Evolutionary conservation across 2,329 filamentous ascomycete species (phyloP).

Genomic region (Neofusicoccum sp.): DNA sequence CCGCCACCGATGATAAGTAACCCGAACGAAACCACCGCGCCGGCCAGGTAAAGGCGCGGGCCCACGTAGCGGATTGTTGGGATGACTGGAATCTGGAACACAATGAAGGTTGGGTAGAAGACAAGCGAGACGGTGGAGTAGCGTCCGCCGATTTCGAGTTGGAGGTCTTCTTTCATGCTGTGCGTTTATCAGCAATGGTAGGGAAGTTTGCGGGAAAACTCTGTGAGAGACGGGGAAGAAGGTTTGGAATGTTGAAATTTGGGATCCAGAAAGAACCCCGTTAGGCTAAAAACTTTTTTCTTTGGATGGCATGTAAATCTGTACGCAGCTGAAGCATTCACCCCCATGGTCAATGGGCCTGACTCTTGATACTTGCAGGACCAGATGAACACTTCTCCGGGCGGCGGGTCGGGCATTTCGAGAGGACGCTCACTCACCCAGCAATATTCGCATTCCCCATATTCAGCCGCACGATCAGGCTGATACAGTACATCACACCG

Average conservation of each 20-base stretch:
- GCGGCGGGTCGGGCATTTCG: background rate
- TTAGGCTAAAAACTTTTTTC: too few species aligned
- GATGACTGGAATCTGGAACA: background rate
- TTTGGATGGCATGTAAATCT: too few species aligned
- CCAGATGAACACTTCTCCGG: too few species aligned
- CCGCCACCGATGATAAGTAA: background rate
- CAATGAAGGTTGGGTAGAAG: background rate
- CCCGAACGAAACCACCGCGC: background rate
- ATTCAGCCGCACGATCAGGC: background rate
- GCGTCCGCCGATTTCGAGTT: background rate
- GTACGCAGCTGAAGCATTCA: too few species aligned
- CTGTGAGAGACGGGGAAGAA: too few species aligned
- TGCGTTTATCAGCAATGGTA: background rate
- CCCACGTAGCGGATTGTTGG: background rate
- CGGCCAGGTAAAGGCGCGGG: background rate
- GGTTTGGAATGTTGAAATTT: background rate
- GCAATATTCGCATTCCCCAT: background rate
- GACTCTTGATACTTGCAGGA: too few species aligned
- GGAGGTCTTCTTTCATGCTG: background rate
- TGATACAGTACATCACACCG: background rate
- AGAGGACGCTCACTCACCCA: background rate
- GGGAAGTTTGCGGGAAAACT: background rate
- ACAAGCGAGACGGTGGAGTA: background rate
- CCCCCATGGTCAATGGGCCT: too few species aligned
- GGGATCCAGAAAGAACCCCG: too few species aligned